These are phyloP conservation scores for Pythium volutum DNA, from an alignment of 352 stramenopile species.

Conservation along the genomic window DNA sequence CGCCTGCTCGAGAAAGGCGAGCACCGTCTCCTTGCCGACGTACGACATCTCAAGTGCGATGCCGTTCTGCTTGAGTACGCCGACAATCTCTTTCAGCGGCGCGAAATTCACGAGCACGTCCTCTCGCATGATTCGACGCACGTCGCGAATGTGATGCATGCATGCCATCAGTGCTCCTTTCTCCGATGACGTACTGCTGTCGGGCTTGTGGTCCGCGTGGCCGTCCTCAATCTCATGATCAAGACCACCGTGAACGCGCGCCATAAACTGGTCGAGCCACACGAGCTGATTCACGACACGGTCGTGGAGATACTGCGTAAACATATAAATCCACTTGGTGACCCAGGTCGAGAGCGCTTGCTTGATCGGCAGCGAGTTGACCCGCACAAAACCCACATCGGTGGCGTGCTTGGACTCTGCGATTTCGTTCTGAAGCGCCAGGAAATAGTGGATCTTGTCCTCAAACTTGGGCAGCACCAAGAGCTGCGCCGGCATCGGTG, in stretches of 20 bases:
- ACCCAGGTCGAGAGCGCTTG: slow-evolving; percentile 93
- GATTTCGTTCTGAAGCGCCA: slow-evolving; percentile 87
- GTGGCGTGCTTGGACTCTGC: slow-evolving; percentile 79
- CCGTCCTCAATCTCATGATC: slow-evolving; percentile 40
- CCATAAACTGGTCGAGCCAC: slow-evolving; percentile 89
- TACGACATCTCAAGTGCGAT: slow-evolving; percentile 89
- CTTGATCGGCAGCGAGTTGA: slow-evolving; percentile 94
- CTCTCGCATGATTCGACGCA: slow-evolving; percentile 77
- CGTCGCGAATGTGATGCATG: slow-evolving; percentile 89
- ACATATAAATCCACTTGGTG: slow-evolving; percentile 95
- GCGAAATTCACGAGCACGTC: slow-evolving; percentile 75
- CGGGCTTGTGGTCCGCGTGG: slow-evolving; percentile 39
- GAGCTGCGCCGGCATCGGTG: slow-evolving; percentile 64
- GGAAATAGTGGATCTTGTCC: slow-evolving; percentile 89
- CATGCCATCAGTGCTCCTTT: slow-evolving; percentile 73
- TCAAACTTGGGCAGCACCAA: slow-evolving; percentile 86
- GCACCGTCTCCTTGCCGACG: slow-evolving; percentile 77
- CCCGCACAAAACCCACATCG: slow-evolving; percentile 90
- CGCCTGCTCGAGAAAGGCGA: slow-evolving; percentile 86
- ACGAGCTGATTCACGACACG: slow-evolving; percentile 79
- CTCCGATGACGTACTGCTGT: slow-evolving; percentile 33
- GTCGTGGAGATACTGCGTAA: slow-evolving; percentile 92
- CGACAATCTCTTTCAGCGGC: slow-evolving; percentile 76
- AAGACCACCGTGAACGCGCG: slow-evolving; percentile 66
- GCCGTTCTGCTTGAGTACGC: slow-evolving; percentile 79